Evolutionary conservation across 345 rosid species (phyloP).

Genomic region (Brassica carinata): DNA sequence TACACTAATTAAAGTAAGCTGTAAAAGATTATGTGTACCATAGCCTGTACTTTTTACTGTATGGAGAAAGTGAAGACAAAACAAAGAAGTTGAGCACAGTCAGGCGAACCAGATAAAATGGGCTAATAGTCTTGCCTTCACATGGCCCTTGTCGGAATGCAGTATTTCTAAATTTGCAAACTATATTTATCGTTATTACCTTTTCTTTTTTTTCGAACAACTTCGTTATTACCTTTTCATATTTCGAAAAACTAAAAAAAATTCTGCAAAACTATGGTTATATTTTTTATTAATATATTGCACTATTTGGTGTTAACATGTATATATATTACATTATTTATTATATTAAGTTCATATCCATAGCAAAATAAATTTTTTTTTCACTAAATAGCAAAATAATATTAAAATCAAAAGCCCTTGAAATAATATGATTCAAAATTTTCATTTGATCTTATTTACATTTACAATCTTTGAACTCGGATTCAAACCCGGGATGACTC

Average conservation of each 20-base stretch:
- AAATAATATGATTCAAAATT: constrained; percentile 10
- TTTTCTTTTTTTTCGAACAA: neutral
- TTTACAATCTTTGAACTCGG: constrained; percentile 37
- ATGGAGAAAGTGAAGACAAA: constrained; percentile 18
- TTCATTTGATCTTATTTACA: constrained; percentile 25
- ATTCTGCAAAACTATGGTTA: neutral
- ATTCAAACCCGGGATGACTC: constrained; percentile 72
- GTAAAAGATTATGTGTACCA: constrained; percentile 31
- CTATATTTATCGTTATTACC: neutral
- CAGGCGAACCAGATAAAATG: constrained; percentile 23
- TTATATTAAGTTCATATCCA: neutral
- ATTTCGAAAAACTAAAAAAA: neutral
- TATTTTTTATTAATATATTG: neutral
- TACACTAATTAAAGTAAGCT: neutral
- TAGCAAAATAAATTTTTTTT: neutral
- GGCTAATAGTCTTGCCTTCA: constrained; percentile 33
- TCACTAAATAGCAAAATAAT: neutral
- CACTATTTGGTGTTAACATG: neutral
- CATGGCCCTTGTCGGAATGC: constrained; percentile 38
- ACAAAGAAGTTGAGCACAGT: constrained; percentile 2
- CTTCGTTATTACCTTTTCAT: neutral
- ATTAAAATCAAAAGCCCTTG: constrained; percentile 10
- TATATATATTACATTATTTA: too few relatives aligned
- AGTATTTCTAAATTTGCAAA: neutral
- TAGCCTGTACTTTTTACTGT: constrained; percentile 37